These are phyloP conservation scores for Citrullus amarus DNA, from an alignment of 306 rosid species.

Conservation along the genomic window DNA sequence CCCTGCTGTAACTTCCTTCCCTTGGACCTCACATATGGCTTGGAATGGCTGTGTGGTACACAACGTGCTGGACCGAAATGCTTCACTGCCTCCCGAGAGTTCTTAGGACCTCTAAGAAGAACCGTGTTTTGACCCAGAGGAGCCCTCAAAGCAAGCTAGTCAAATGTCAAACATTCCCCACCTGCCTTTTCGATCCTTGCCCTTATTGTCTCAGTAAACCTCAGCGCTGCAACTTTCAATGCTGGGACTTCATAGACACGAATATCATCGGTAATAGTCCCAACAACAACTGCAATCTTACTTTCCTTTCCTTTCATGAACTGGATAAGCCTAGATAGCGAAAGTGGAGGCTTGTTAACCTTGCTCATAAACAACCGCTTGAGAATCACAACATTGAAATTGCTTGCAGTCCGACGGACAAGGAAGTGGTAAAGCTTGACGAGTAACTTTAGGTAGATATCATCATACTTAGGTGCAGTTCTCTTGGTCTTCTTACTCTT, in stretches of 20 bases:
- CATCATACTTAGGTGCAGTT: constrained; percentile 69
- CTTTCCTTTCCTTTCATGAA: constrained; percentile 52
- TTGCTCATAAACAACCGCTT: constrained; percentile 80
- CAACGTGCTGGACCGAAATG: constrained; percentile 86
- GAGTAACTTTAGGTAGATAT: constrained; percentile 58
- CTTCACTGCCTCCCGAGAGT: constrained; percentile 68
- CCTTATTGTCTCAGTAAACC: constrained; percentile 70
- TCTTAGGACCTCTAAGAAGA: constrained; percentile 72
- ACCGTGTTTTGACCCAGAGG: constrained; percentile 80
- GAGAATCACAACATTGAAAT: constrained; percentile 58
- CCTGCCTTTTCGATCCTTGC: constrained; percentile 77
- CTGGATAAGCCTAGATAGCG: constrained; percentile 58
- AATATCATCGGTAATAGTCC: constrained; percentile 55
- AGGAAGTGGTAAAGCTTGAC: constrained; percentile 83
- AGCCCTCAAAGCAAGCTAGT: constrained; percentile 61
- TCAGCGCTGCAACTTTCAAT: constrained; percentile 59
- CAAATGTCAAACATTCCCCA: constrained; percentile 75
- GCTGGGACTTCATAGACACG: constrained; percentile 64
- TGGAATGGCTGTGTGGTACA: constrained; percentile 74
- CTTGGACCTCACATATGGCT: constrained; percentile 59
- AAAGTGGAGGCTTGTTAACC: constrained; percentile 74
- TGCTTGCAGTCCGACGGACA: constrained; percentile 74
- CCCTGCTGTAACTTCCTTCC: constrained; percentile 75
- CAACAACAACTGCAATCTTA: constrained; percentile 64
- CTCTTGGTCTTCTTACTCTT: constrained; percentile 73